phyloP scores from a whole-genome alignment of 2,329 filamentous ascomycete species.

The Ophiostoma tasmaniense region DNA sequence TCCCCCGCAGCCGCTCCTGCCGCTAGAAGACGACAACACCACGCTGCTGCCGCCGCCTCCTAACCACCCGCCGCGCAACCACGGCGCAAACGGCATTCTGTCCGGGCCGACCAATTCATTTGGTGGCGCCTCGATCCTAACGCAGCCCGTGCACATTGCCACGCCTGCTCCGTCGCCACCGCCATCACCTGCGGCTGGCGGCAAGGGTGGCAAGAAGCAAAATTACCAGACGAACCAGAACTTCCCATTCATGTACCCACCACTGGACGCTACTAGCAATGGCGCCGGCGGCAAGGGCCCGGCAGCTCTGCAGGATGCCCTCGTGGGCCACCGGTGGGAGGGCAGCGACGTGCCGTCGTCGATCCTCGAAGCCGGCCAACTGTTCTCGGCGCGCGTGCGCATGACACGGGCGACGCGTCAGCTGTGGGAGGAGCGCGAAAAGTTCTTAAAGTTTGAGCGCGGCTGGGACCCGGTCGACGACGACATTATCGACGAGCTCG shows the following conservation, averaged over 20 bases:
- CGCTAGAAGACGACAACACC: slow-evolving; percentile 81
- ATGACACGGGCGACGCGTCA: slow-evolving; percentile 89
- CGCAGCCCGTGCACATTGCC: slow-evolving; percentile 97
- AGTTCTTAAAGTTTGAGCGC: slow-evolving; percentile 83
- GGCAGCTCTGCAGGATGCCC: slow-evolving; percentile 66
- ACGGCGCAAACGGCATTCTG: slow-evolving; percentile 53
- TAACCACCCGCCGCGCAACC: slow-evolving; percentile 58
- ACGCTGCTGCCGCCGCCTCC: slow-evolving; percentile 80
- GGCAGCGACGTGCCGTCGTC: slow-evolving; percentile 91
- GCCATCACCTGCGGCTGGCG: slow-evolving; percentile 75
- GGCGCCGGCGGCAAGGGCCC: slow-evolving; percentile 81
- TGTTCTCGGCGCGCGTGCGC: slow-evolving; percentile 83
- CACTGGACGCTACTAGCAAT: slow-evolving; percentile 80
- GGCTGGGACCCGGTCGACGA: slow-evolving; percentile 61
- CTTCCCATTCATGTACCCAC: slow-evolving; percentile 95
- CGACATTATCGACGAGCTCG: slow-evolving; percentile 33
- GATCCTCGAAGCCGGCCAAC: slow-evolving; percentile 85
- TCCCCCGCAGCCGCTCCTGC: slow-evolving; percentile 72
- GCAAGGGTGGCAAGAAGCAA: slow-evolving; percentile 94
- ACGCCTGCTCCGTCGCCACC: slow-evolving; percentile 93
- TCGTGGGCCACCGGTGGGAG: slow-evolving; percentile 82
- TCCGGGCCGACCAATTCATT: slow-evolving; percentile 46
- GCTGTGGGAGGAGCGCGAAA: slow-evolving; percentile 87
- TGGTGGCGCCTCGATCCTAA: slow-evolving; percentile 69
- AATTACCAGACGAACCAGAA: slow-evolving; percentile 99